phyloP scores from a whole-genome alignment of 2,329 filamentous ascomycete genomes.

The Colletotrichum tofieldiae region DNA sequence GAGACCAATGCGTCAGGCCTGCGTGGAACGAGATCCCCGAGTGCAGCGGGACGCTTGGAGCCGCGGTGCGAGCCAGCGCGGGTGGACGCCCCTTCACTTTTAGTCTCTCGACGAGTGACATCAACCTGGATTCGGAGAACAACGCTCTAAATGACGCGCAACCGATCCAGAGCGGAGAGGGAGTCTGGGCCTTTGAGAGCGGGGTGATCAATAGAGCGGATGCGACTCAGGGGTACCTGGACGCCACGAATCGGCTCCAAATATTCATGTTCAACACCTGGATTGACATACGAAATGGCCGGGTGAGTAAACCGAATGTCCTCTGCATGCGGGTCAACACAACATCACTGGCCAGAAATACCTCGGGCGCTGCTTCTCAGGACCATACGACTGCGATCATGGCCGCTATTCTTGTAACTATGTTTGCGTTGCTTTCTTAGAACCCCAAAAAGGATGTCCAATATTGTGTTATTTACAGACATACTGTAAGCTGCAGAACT shows the following conservation, averaged over 20 bases:
- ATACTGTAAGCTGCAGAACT: neutral
- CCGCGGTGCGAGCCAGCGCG: neutral
- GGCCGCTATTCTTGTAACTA: neutral
- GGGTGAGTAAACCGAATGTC: neutral
- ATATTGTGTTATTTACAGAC: neutral
- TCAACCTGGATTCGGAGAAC: neutral
- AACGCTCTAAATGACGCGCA: neutral
- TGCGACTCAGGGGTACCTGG: neutral
- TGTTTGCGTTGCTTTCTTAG: neutral
- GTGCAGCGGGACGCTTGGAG: constrained; percentile 1
- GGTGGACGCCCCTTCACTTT: neutral
- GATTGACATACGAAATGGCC: neutral
- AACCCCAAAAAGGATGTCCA: neutral
- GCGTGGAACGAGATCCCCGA: constrained; percentile 13
- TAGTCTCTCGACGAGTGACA: neutral
- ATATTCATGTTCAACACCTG: constrained; percentile 28
- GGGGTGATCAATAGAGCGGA: constrained; percentile 5
- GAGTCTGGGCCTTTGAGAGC: constrained; percentile 2
- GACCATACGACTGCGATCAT: neutral
- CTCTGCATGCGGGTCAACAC: constrained; percentile 27
- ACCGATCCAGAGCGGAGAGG: constrained; percentile 10
- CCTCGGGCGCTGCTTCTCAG: neutral
- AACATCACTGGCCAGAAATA: neutral
- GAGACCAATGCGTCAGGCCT: neutral
- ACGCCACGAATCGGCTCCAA: constrained; percentile 14